Base-by-base conservation (phyloP, 495 filamentous ascomycete genomes). In the Tuber brumale region DNA sequence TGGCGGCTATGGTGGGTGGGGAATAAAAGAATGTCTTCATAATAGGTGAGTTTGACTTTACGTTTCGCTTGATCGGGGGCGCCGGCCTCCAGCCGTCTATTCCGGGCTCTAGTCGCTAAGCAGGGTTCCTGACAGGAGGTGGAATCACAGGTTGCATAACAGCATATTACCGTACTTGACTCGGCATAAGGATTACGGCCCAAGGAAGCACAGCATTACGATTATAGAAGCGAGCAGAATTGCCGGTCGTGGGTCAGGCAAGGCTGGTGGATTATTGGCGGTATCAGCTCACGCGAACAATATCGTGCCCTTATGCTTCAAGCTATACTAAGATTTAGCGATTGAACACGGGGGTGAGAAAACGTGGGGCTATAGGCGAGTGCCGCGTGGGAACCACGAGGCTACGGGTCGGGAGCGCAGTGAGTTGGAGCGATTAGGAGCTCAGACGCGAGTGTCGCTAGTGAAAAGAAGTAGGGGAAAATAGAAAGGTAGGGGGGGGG, bases 211-310 rank as follows among this genome's bases (percentile, higher is more conserved):
- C 82, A 91, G 86, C 72, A 90, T 99, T 77, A 97, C 92, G 19
- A 89, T 99, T 45, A 87, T 99, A 76, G 95, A 99, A 87, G 94
- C 95, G 1, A 90, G 90, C 21, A 88, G 91, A 61, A 93, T 98
- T 77, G 95, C 95, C 23, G 91, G 94, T 14, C 94, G 92, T 39
- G 95, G 95, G 61, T 97, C 94, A 37, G 95, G 95, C 9, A 99
- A 99, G 86, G 95, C 95, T 1, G 95, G 95, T 7, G 95, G 95
- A 1, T 88, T 99, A 19, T 86, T 99, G 27, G 95, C 90, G 1
- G 87, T 94, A 61, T 99, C 95, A 95, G 95, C 95, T 18, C 97
- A 97, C 81, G 95, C 95, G 1, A 87, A 84, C 77, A 92, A 88
- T 80, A 89, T 99, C 75, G 95, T 97, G 1, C 92, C 93, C 3